phyloP scores from a whole-genome alignment of 371 early-diverging fungal species.

The Mucor mucedo region DNA sequence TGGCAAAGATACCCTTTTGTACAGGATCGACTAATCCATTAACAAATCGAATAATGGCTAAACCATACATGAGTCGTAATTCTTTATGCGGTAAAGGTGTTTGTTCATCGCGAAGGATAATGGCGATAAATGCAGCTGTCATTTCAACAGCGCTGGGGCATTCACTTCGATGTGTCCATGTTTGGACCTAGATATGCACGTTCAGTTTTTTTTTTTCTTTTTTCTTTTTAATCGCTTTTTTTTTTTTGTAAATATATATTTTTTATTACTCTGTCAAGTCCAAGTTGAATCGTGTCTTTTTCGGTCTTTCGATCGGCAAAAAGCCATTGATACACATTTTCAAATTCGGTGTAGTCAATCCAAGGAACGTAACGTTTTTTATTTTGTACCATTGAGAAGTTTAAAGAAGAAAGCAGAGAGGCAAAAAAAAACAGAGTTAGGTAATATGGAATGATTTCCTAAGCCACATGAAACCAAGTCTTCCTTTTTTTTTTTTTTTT shows the following conservation, averaged over 20 bases:
- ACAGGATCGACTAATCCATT: constrained; percentile 70
- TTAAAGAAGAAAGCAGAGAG: neutral
- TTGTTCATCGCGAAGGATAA: constrained; percentile 53
- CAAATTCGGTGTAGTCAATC: constrained; percentile 50
- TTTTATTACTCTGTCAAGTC: constrained; percentile 43
- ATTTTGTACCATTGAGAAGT: too few relatives aligned
- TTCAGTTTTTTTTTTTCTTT: neutral
- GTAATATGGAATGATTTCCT: neutral
- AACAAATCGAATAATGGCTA: constrained; percentile 64
- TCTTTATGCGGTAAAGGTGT: constrained; percentile 54
- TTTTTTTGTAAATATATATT: too few relatives aligned
- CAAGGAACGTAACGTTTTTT: constrained; percentile 54
- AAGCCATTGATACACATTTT: constrained; percentile 50
- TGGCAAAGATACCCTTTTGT: constrained; percentile 56
- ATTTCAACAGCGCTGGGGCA: constrained; percentile 65
- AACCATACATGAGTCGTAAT: constrained; percentile 61
- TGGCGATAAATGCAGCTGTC: constrained; percentile 62
- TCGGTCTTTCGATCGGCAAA: constrained; percentile 40
- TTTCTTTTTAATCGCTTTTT: too few relatives aligned
- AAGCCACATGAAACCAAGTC: constrained; percentile 17
- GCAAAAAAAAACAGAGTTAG: neutral
- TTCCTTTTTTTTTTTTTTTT: neutral
- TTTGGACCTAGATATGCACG: constrained; percentile 50
- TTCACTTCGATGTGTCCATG: constrained; percentile 66
- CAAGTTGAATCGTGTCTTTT: constrained; percentile 28